Base-by-base conservation (phyloP, 2,329 filamentous ascomycete species). In the Colletotrichum zoysiae region DNA sequence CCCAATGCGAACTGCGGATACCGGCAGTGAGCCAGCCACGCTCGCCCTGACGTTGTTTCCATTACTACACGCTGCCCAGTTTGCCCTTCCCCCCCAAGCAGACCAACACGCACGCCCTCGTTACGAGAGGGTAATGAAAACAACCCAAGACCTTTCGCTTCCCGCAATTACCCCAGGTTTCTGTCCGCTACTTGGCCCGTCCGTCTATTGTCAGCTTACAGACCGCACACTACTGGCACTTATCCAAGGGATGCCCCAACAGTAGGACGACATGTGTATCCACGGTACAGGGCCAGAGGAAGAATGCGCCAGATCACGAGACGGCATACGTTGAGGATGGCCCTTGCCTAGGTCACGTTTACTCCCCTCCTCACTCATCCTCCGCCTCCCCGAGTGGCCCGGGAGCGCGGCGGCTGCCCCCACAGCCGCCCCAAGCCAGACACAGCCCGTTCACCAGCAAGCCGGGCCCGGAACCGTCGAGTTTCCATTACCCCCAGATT, bases 401-500 rank as follows among this genome's bases (percentile, higher is more conserved):
- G 70, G 70, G 61, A 72, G 60, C 53, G 55, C 51, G 65, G 67
- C 70, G 67, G 70, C 66, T 73, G 67, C 66, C 70, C 61, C 70
- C 70, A 66, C 67, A 42, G 59, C 60, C 60, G 70, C 70, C 65
- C 51, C 51, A 57, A 48, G 50, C 26, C 23, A 53, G 26, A 30
- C 26, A 53, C 26, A 53, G 26, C 30, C 26, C 50, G 50, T 53
- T 53, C 26, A 26, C n/a, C 66, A 64, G 66, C 65, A 40, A n/a
- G 51, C 60, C 48, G 65, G 46, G 7, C 51, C 67, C 61, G 51
- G 44, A 55, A 64, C 23, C 18, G 16, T 55, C 55, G 33, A 67
- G 73, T 75, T 75, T 75, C 67, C 64, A 75, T 75, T 75, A 75
- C 74, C 74, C 74, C 73, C 74, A 73, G 59, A 73, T 75, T 75